These are phyloP conservation scores for Planoprotostelium fungivorum DNA, from an alignment of 78 protist species.

Conservation along the genomic window DNA sequence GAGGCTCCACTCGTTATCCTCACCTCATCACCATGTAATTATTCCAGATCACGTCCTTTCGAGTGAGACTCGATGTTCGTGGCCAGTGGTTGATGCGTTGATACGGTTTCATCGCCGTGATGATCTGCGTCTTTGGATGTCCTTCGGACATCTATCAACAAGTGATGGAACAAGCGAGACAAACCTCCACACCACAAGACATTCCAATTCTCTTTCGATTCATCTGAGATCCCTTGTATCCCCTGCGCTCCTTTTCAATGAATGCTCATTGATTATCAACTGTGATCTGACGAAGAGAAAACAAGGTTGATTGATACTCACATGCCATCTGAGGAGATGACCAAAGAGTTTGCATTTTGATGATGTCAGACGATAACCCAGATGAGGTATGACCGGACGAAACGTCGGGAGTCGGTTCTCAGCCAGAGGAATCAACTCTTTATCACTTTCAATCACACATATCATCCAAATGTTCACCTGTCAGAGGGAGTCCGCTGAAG, in stretches of 20 bases:
- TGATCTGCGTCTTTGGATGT: background rate
- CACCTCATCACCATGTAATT: slow-evolving; percentile 2
- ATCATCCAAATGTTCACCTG: background rate
- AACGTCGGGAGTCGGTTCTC: background rate
- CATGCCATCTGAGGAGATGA: background rate
- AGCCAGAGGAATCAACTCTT: background rate
- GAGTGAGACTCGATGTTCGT: slow-evolving; percentile 17
- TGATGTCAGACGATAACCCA: background rate
- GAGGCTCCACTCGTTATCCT: too few relatives aligned
- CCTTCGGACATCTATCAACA: background rate
- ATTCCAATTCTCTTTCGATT: background rate
- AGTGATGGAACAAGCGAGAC: background rate
- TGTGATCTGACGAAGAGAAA: too few relatives aligned
- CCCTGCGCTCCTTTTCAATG: background rate
- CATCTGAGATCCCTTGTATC: background rate
- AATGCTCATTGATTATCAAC: too few relatives aligned
- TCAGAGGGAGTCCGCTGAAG: background rate
- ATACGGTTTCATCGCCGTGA: background rate
- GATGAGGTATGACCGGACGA: background rate
- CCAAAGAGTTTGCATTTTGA: background rate
- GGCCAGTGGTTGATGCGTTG: slow-evolving; percentile 73
- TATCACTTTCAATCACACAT: background rate
- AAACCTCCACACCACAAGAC: background rate
- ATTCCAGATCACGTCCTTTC: slow-evolving; percentile 33
- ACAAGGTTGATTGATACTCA: background rate